These are phyloP conservation scores for Gossypium longicalyx DNA, from an alignment of 345 rosid genomes.

Conservation along the genomic window DNA sequence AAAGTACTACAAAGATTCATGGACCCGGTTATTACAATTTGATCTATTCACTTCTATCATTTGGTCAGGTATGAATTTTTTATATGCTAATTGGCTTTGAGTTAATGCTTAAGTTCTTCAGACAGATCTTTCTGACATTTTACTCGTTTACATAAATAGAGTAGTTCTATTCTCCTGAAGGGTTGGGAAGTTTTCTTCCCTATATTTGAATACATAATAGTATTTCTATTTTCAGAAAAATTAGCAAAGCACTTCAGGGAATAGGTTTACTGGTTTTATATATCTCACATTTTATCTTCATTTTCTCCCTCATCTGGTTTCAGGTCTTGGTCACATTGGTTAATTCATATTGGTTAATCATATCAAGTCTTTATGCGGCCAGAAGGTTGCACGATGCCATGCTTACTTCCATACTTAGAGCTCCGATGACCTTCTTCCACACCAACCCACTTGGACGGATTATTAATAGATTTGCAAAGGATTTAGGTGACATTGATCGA, in stretches of 20 bases:
- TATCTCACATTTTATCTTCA: background rate
- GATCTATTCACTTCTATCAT: slow-evolving; percentile 62
- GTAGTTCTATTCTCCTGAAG: background rate
- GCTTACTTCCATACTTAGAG: slow-evolving; percentile 87
- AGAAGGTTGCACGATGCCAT: slow-evolving; percentile 86
- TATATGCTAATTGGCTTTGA: background rate
- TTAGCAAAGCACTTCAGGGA: background rate
- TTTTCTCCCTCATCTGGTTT: slow-evolving; percentile 18
- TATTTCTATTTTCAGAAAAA: background rate
- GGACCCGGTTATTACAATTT: slow-evolving; percentile 74
- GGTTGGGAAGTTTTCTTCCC: background rate
- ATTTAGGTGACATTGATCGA: slow-evolving; percentile 91
- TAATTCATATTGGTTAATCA: slow-evolving; percentile 89
- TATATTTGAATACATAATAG: background rate
- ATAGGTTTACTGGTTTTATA: background rate
- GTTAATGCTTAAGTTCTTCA: slow-evolving; percentile 8
- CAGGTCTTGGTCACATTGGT: slow-evolving; percentile 77
- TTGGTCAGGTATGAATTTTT: slow-evolving; percentile 74
- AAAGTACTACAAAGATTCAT: slow-evolving; percentile 42
- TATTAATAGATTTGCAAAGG: slow-evolving; percentile 96
- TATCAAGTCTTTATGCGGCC: slow-evolving; percentile 85
- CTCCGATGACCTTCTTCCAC: slow-evolving; percentile 96
- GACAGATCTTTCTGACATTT: background rate
- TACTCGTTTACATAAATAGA: background rate
- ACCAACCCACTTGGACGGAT: slow-evolving; percentile 94